A percentile compares a stretch with the other conserved stretches of the same genome.
Conservation (phyloP, 2,329 filamentous ascomycete species). For the Cladosporium sp. region DNA sequence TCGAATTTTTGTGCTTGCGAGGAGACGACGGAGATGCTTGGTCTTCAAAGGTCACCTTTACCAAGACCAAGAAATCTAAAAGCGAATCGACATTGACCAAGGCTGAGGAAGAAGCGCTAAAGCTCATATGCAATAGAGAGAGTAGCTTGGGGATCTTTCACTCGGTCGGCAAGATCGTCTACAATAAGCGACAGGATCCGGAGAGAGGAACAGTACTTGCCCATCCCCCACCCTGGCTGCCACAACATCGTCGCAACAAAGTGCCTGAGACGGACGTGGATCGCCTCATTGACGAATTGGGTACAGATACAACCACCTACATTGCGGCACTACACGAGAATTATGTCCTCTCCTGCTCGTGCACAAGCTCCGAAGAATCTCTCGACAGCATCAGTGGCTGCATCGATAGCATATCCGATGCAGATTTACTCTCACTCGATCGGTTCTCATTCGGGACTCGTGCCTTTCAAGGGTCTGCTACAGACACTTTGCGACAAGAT, state of each 20-base stretch:
- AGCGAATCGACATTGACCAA: conserved; percentile 63
- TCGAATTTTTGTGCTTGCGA: conserved; percentile 88
- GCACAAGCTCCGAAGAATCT: conserved; percentile 55
- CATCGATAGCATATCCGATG: conserved; percentile 79
- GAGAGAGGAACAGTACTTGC: conserved; percentile 32
- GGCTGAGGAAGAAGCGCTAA: conserved; percentile 73
- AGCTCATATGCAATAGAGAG: conserved; percentile 80
- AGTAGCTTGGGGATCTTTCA: conserved; percentile 92
- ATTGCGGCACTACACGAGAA: conserved; percentile 91
- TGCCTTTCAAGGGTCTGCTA: conserved; percentile 48
- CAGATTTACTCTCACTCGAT: conserved; percentile 76
- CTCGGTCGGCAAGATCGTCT: conserved; percentile 89
- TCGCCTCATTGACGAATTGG: conserved; percentile 82
- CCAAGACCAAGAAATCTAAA: conserved; percentile 60
- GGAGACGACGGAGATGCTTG: conserved; percentile 70
- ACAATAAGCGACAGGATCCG: conserved; percentile 78
- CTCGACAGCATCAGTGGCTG: conserved; percentile 80
- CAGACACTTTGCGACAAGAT: conserved; percentile 78
- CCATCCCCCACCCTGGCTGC: conserved; percentile 45
- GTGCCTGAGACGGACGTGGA: conserved; percentile 51
- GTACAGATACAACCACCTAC: conserved; percentile 87
- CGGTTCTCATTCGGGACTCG: conserved; percentile 59
- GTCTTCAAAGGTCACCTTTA: conserved; percentile 69
- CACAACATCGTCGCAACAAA: conserved; percentile 41
- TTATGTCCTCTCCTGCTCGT: conserved; percentile 77